Percentiles rank a stretch among this genome's conserved stretches.
Evolutionary conservation across 2,329 filamentous ascomycete genomes (phyloP).

Genomic region (Camillea tinctor): DNA sequence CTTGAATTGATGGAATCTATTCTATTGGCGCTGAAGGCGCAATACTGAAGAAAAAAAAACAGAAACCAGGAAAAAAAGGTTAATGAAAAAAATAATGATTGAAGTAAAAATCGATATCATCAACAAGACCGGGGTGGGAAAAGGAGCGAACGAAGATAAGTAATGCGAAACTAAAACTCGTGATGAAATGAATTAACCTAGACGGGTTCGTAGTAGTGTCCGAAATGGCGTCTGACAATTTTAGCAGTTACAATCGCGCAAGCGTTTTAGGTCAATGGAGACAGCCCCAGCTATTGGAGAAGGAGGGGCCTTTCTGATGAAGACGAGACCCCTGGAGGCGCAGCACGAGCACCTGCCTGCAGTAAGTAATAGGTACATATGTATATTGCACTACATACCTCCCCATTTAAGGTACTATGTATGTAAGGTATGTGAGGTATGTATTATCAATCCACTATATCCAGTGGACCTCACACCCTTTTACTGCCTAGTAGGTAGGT

Average conservation of each 20-base stretch:
- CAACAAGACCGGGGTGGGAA: background rate
- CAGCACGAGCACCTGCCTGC: background rate
- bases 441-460: too few species aligned
- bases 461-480: too few species aligned
- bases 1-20: too few species aligned
- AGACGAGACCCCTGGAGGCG: background rate
- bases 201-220: background rate
- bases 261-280: background rate
- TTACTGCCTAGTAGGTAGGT: too few species aligned
- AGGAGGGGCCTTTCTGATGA: background rate
- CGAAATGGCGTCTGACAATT: background rate
- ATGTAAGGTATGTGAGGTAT: too few species aligned
- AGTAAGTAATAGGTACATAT: background rate
- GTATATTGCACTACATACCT: too few species aligned
- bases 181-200: background rate
- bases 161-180: slow-evolving; percentile 1
- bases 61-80: too few species aligned
- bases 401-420: too few species aligned
- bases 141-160: background rate
- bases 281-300: background rate
- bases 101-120: slow-evolving; percentile 2
- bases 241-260: background rate
- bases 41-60: too few species aligned
- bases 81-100: slow-evolving; percentile 1
- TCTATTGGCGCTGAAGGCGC: too few species aligned